phyloP scores from a whole-genome alignment of 371 early-diverging fungal genomes.

The Enterocytospora artemiae region DNA sequence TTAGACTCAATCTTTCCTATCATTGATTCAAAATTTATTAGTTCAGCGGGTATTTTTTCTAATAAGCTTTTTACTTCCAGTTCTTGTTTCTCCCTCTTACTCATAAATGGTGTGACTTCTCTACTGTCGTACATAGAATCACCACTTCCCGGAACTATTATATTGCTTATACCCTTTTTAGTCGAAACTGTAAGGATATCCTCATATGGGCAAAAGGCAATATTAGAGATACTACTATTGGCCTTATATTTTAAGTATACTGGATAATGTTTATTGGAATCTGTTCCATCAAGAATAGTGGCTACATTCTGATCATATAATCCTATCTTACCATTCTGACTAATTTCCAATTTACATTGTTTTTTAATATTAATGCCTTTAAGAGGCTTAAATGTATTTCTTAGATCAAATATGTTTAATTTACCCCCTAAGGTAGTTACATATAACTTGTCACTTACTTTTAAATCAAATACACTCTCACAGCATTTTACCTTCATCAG shows the following conservation, averaged over 20 bases:
- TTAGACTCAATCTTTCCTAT: too few species aligned
- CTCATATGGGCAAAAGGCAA: constrained; percentile 81
- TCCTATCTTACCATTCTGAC: constrained; percentile 75
- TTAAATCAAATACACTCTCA: neutral
- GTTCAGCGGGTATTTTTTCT: constrained; percentile 65
- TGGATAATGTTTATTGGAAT: constrained; percentile 62
- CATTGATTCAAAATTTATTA: too few species aligned
- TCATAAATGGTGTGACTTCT: constrained; percentile 84
- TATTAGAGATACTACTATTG: constrained; percentile 60
- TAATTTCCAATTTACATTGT: constrained; percentile 64
- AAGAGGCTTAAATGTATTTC: constrained; percentile 64
- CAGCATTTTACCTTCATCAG: constrained; percentile 72
- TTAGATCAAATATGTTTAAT: constrained; percentile 84
- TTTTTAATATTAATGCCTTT: constrained; percentile 65
- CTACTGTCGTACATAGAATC: constrained; percentile 86
- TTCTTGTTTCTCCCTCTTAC: constrained; percentile 74
- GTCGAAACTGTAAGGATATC: constrained; percentile 88
- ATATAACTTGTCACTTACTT: neutral
- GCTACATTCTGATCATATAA: constrained; percentile 70
- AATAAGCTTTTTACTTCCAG: constrained; percentile 75
- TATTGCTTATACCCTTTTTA: constrained; percentile 65
- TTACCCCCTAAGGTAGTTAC: constrained; percentile 62
- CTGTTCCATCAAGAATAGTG: constrained; percentile 61
- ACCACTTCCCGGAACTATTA: constrained; percentile 83
- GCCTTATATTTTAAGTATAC: constrained; percentile 77